phyloP scores from a whole-genome alignment of 106 monocot genomes.

The Dendrobium huoshanense region DNA sequence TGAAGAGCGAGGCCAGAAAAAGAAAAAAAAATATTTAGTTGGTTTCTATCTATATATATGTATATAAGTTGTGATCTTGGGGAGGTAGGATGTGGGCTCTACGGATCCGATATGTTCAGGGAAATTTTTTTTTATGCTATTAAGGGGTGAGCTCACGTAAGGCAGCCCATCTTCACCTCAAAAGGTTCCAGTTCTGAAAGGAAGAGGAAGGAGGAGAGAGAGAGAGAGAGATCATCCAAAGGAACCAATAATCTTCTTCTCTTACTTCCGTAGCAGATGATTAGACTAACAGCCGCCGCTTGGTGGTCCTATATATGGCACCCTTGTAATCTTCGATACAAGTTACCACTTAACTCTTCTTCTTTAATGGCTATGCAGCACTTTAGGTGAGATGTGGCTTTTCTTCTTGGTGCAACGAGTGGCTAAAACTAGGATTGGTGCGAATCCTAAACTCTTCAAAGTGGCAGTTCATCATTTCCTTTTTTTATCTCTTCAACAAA shows the following conservation, averaged over 20 bases:
- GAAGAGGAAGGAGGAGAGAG: not conserved
- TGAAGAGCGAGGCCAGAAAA: no score
- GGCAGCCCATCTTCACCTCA: no score
- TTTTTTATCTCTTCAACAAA: no score
- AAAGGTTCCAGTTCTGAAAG: no score
- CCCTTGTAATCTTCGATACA: not conserved
- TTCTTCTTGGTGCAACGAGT: constrained; percentile 11
- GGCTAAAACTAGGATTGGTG: constrained; percentile 6
- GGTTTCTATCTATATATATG: no score
- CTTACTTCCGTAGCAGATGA: no score
- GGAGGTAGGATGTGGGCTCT: not conserved
- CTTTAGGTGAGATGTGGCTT: constrained; percentile 1
- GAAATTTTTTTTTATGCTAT: no score
- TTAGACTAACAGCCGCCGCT: not conserved
- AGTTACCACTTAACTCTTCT: not conserved
- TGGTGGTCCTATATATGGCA: not conserved
- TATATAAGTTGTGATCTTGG: not conserved
- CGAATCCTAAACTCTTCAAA: constrained; percentile 14
- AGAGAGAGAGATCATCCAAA: not conserved
- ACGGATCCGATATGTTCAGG: not conserved
- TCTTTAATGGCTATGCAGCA: not conserved
- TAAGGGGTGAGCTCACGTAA: no score
- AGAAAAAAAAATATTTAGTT: no score
- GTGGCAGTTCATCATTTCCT: not conserved
- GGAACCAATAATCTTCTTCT: no score